Conservation (phyloP, 2,329 filamentous ascomycete species). For the Zelopaecilomyces penicillatus region DNA sequence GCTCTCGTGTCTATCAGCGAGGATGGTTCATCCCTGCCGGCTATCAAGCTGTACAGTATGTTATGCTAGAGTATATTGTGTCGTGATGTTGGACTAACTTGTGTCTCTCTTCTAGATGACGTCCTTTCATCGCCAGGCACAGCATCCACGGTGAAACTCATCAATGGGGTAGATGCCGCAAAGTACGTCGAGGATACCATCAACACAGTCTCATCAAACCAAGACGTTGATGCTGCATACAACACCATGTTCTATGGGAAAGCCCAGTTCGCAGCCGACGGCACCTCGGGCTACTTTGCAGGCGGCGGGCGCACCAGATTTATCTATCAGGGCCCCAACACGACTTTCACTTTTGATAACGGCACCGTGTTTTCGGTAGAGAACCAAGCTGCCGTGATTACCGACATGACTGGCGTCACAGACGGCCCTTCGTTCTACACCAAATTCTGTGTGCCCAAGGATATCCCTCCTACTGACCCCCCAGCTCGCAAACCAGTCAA, state of each 20-base stretch:
- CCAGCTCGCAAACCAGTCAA: neutral
- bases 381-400: constrained; percentile 23
- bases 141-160: constrained; percentile 16
- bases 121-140: constrained; percentile 12
- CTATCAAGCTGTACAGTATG: constrained; percentile 15
- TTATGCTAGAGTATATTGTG: constrained; percentile 1
- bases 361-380: constrained; percentile 22
- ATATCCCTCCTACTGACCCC: neutral
- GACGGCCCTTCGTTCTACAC: constrained; percentile 26
- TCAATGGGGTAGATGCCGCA: constrained; percentile 18
- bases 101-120: constrained; percentile 8
- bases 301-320: constrained; percentile 19
- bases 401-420: constrained; percentile 19
- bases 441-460: constrained; percentile 22
- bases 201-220: constrained; percentile 13
- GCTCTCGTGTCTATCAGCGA: constrained; percentile 34
- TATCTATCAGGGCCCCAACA: constrained; percentile 23
- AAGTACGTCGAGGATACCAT: constrained; percentile 15
- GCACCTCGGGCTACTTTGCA: constrained; percentile 21
- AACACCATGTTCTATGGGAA: constrained; percentile 29
- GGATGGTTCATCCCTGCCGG: constrained; percentile 16
- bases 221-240: constrained; percentile 24
- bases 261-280: constrained; percentile 11
- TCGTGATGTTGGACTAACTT: too few species aligned
- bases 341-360: constrained; percentile 28